phyloP scores from a whole-genome alignment of 768 basidiomycete genomes.

The Mycena olivaceomarginata region DNA sequence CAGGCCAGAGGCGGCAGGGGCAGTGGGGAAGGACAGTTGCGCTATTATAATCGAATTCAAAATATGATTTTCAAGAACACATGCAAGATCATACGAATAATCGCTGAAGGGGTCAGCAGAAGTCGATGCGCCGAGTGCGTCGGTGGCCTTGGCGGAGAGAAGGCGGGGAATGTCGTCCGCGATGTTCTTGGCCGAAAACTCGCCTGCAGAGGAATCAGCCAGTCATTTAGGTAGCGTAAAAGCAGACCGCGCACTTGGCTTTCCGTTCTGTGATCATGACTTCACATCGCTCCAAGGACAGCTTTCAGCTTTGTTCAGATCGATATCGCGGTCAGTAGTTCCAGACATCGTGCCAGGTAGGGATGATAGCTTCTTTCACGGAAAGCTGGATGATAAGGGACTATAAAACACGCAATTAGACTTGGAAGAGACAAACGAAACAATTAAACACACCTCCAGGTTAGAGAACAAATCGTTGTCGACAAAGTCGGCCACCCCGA shows the following conservation, averaged over 20 bases:
- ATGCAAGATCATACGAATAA: constrained; percentile 69
- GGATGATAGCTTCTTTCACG: constrained; percentile 95
- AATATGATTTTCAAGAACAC: background rate
- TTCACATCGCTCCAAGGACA: constrained; percentile 93
- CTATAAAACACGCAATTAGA: constrained; percentile 62
- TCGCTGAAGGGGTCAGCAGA: constrained; percentile 70
- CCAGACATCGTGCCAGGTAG: constrained; percentile 84
- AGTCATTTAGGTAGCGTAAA: background rate
- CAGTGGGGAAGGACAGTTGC: constrained; percentile 84
- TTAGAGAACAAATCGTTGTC: constrained; percentile 98
- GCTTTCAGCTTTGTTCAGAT: constrained; percentile 92
- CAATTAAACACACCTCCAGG: constrained; percentile 79
- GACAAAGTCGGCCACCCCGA: constrained; percentile 93
- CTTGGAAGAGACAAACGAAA: background rate
- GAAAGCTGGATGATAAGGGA: constrained; percentile 96
- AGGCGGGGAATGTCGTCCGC: constrained; percentile 87
- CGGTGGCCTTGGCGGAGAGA: constrained; percentile 67
- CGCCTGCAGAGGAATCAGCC: constrained; percentile 68
- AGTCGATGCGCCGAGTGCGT: constrained; percentile 56
- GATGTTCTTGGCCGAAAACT: constrained; percentile 88
- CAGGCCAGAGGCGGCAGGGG: constrained; percentile 88
- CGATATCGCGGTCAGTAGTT: constrained; percentile 88
- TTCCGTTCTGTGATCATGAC: constrained; percentile 95
- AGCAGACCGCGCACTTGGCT: constrained; percentile 70
- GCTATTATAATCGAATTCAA: constrained; percentile 64